These are phyloP conservation scores for Pythium rhizo-oryzae DNA, from an alignment of 352 stramenopile genomes.

Conservation along the genomic window DNA sequence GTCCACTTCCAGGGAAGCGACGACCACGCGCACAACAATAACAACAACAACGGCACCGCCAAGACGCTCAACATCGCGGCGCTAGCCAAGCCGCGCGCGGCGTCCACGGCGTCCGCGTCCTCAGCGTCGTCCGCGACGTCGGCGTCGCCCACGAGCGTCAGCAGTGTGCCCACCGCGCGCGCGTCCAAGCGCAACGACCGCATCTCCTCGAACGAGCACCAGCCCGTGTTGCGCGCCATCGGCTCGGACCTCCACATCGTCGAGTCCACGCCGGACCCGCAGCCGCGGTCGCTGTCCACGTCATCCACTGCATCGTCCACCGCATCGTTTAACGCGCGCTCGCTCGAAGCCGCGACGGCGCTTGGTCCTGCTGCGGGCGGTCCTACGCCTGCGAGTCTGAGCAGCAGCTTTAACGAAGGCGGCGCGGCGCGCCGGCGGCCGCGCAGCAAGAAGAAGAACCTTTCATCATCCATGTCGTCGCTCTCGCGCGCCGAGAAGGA, in stretches of 20 bases:
- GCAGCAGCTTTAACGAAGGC: conserved; percentile 5
- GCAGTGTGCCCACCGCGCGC: not conserved
- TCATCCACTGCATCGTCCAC: conserved; percentile 26
- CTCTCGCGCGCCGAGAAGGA: conserved; percentile 46
- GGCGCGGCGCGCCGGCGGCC: conserved; percentile 17
- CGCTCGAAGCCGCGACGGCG: conserved; percentile 18
- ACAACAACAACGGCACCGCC: not conserved
- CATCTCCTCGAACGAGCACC: conserved; percentile 24
- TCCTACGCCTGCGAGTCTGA: not conserved
- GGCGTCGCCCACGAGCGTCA: not conserved
- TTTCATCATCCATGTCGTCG: conserved; percentile 23
- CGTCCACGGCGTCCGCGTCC: conserved; percentile 4
- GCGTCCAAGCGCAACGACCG: conserved; percentile 22
- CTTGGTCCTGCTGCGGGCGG: not conserved
- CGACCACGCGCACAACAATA: conserved; percentile 2
- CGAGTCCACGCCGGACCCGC: conserved; percentile 18
- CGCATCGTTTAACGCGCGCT: conserved; percentile 23
- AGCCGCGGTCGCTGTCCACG: conserved; percentile 24
- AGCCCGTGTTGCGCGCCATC: conserved; percentile 26
- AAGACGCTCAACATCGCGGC: conserved; percentile 14
- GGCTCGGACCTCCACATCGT: conserved; percentile 25
- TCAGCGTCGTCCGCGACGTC: too few relatives aligned
- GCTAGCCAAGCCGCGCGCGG: conserved; percentile 9
- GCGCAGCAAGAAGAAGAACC: conserved; percentile 25
- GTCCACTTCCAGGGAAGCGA: conserved; percentile 10